phyloP scores from a whole-genome alignment of 495 filamentous ascomycete genomes.

The Trichoderma erinaceum region DNA sequence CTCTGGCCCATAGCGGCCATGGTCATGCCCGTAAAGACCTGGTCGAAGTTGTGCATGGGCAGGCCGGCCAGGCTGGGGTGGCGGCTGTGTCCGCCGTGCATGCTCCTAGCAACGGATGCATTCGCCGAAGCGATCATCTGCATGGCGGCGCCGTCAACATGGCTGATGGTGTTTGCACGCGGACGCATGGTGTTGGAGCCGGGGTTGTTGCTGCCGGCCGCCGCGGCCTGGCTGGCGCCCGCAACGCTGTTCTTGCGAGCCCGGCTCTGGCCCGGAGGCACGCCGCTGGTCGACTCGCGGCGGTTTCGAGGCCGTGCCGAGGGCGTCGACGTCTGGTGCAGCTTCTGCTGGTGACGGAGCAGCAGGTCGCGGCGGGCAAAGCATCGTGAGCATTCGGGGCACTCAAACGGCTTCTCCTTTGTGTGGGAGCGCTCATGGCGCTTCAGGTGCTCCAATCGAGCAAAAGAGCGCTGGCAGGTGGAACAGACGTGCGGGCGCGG shows the following conservation, averaged over 20 bases:
- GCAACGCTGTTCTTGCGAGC: constrained; percentile 91
- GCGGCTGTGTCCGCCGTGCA: constrained; percentile 51
- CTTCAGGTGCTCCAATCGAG: constrained; percentile 93
- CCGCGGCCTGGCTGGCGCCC: constrained; percentile 40
- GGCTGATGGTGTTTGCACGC: constrained; percentile 93
- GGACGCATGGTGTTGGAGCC: constrained; percentile 64
- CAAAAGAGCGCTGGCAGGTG: constrained; percentile 90
- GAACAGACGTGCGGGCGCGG: constrained; percentile 90
- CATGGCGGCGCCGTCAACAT: constrained; percentile 74
- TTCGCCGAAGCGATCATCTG: constrained; percentile 59
- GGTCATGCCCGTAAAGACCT: constrained; percentile 62
- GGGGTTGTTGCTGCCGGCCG: constrained; percentile 39
- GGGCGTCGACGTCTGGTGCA: constrained; percentile 92
- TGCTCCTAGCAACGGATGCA: constrained; percentile 45
- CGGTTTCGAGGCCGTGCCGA: constrained; percentile 82
- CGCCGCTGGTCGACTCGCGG: constrained; percentile 80
- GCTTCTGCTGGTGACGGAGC: constrained; percentile 94
- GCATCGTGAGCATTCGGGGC: constrained; percentile 89
- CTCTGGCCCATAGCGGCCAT: constrained; percentile 57
- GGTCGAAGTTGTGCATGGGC: constrained; percentile 52
- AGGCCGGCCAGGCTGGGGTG: constrained; percentile 63
- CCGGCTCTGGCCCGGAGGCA: constrained; percentile 57
- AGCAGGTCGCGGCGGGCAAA: constrained; percentile 92
- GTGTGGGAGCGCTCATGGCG: constrained; percentile 97
- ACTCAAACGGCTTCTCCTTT: constrained; percentile 99